Evolutionary conservation across 2,329 filamentous ascomycete species (phyloP).

Genomic region (Sphaerulina vaccinii): DNA sequence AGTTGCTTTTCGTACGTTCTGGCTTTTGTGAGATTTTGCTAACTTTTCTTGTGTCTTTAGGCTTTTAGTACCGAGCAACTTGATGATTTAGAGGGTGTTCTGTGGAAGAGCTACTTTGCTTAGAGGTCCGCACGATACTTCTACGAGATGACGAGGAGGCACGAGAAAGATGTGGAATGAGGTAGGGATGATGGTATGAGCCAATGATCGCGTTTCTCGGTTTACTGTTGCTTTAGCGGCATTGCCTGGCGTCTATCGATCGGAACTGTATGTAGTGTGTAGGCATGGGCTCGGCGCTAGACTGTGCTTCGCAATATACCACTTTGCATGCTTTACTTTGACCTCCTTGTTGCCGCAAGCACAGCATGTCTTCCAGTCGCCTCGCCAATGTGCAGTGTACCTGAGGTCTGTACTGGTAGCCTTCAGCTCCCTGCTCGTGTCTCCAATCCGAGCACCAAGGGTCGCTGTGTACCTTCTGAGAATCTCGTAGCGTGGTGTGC

Average conservation of each 20-base stretch:
- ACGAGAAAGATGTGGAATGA: background rate
- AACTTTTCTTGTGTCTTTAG: conserved; percentile 43
- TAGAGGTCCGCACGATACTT: conserved; percentile 46
- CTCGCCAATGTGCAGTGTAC: no score
- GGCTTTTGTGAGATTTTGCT: background rate
- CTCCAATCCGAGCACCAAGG: no score
- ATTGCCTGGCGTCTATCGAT: background rate
- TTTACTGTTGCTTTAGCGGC: conserved; percentile 1
- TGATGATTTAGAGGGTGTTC: conserved; percentile 89
- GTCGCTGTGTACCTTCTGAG: no score
- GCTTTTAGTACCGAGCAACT: conserved; percentile 87
- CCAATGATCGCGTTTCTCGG: conserved; percentile 2
- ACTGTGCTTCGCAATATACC: background rate
- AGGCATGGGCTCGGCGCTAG: background rate
- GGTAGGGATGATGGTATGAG: conserved; percentile 1
- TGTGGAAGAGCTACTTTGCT: conserved; percentile 99
- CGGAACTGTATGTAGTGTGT: background rate
- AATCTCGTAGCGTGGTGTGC: no score
- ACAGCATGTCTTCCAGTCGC: background rate
- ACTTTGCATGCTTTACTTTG: background rate
- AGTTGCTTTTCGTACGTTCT: conserved; percentile 35
- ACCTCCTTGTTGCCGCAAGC: background rate
- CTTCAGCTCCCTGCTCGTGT: no score
- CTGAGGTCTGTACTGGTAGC: no score
- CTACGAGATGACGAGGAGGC: no score